Conservation (phyloP, 352 stramenopile species). For the Phytophthora rubi region DNA sequence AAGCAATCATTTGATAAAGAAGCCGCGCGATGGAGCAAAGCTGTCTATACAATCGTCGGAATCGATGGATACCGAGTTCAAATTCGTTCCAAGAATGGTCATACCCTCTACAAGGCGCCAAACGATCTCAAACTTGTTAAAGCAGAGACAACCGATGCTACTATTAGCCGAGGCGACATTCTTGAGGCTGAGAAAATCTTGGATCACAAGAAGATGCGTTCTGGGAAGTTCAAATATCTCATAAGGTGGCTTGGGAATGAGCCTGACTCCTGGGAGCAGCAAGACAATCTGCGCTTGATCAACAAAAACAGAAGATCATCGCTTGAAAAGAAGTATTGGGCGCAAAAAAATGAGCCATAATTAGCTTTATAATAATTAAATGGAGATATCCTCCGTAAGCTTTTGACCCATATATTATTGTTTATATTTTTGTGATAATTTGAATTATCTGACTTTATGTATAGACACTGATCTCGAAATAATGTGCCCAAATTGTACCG, state of each 20-base stretch:
- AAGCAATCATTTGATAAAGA: conserved; percentile 38
- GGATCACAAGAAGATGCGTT: conserved; percentile 11
- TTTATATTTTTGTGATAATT: conserved; percentile 1
- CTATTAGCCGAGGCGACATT: conserved; percentile 28
- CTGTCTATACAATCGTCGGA: conserved; percentile 24
- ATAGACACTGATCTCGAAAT: conserved; percentile 5
- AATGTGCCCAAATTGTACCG: conserved; percentile 1
- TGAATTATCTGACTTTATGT: conserved; percentile 11
- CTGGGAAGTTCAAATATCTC: conserved; percentile 19
- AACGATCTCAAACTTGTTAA: conserved; percentile 34
- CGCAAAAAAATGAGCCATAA: neutral
- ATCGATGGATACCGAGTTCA: conserved; percentile 33
- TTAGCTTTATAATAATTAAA: conserved; percentile 10
- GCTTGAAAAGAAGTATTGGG: conserved; percentile 5
- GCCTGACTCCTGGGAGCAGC: conserved; percentile 17
- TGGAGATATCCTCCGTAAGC: conserved; percentile 12
- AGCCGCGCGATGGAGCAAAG: conserved; percentile 29
- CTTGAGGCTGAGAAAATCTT: conserved; percentile 22
- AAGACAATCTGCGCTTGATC: conserved; percentile 25
- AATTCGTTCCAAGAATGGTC: conserved; percentile 41
- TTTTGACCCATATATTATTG: conserved; percentile 5
- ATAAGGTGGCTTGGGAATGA: conserved; percentile 33
- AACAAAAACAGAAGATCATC: conserved; percentile 11
- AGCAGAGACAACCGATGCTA: conserved; percentile 19
- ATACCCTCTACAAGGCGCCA: conserved; percentile 30